Evolutionary conservation across 2,329 filamentous ascomycete species (phyloP).

Genomic region (Trichophyton schoenleinii): DNA sequence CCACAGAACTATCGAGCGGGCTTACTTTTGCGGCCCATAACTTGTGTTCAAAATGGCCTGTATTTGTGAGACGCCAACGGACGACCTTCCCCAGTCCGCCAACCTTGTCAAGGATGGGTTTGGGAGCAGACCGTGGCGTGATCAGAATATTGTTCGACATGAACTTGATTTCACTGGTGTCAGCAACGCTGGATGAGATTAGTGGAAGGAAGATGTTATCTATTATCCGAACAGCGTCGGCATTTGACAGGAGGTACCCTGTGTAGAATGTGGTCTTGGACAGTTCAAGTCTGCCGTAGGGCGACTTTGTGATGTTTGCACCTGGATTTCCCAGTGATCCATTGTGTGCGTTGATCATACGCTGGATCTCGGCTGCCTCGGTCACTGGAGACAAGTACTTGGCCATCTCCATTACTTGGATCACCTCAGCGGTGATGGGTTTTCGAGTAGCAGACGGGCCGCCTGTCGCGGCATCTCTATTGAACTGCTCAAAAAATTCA

Average conservation of each 20-base stretch:
- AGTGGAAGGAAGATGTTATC: conserved; percentile 46
- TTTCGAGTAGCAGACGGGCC: conserved; percentile 40
- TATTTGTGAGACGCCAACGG: conserved; percentile 69
- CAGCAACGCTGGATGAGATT: conserved; percentile 48
- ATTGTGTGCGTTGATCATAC: conserved; percentile 83
- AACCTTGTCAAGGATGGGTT: conserved; percentile 63
- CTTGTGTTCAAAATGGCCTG: conserved; percentile 61
- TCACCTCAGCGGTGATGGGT: conserved; percentile 63
- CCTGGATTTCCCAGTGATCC: conserved; percentile 20
- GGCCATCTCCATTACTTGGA: conserved; percentile 69
- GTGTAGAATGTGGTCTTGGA: conserved; percentile 86
- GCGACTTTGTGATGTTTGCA: conserved; percentile 29
- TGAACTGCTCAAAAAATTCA: conserved; percentile 70
- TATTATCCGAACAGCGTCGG: conserved; percentile 60
- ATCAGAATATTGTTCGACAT: conserved; percentile 90
- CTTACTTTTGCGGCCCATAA: conserved; percentile 77
- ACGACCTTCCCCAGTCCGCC: conserved; percentile 77
- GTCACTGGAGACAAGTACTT: conserved; percentile 62
- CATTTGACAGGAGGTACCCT: conserved; percentile 66
- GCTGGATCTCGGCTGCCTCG: conserved; percentile 74
- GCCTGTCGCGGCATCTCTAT: conserved; percentile 42
- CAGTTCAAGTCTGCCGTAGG: conserved; percentile 49
- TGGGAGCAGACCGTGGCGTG: conserved; percentile 60
- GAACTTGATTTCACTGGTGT: conserved; percentile 58
- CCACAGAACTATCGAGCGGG: conserved; percentile 55